A percentile compares a stretch with the other conserved stretches of the same genome.
phyloP scores from a whole-genome alignment of 306 rosid genomes.

The Vigna unguiculata region DNA sequence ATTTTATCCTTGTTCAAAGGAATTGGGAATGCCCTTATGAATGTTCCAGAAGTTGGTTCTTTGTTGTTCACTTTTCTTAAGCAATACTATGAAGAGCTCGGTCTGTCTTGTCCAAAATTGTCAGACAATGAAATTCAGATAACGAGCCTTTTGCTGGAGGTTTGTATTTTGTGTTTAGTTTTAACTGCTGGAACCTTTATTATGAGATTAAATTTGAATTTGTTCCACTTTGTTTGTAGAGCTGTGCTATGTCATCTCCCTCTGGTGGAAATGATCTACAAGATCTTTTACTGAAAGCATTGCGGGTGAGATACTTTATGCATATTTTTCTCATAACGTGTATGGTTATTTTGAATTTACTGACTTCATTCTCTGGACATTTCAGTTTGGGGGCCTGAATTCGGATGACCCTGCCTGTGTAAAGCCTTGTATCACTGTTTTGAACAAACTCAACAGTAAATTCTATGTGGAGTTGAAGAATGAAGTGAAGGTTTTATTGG shows the following conservation, averaged over 20 bases:
- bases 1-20: conserved; percentile 83
- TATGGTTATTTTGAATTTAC: conserved; percentile 21
- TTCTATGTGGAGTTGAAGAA: conserved; percentile 58
- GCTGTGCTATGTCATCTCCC: conserved; percentile 66
- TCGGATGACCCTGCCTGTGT: conserved; percentile 65
- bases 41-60: conserved; percentile 58
- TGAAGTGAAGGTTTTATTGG: conserved; percentile 71
- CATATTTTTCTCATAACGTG: conserved; percentile 7
- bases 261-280: conserved; percentile 59
- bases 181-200: conserved; percentile 23
- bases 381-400: conserved; percentile 66
- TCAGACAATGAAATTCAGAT: conserved; percentile 70
- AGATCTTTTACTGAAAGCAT: conserved; percentile 67
- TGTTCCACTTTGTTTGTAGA: conserved; percentile 53
- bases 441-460: conserved; percentile 68
- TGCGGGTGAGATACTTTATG: conserved; percentile 64
- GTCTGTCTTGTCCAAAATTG: conserved; percentile 52
- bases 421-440: conserved; percentile 76
- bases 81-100: conserved; percentile 47
- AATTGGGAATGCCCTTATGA: conserved; percentile 67
- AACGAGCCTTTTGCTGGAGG: conserved; percentile 86
- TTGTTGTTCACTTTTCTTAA: conserved; percentile 63
- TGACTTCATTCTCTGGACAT: conserved; percentile 38
- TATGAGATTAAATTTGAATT: conserved; percentile 39
- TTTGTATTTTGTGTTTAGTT: conserved; percentile 40